A percentile compares a stretch with the other conserved stretches of the same genome.
Evolutionary conservation across 305 asterid genomes (phyloP).

Genomic region (Solanum hybrid): DNA sequence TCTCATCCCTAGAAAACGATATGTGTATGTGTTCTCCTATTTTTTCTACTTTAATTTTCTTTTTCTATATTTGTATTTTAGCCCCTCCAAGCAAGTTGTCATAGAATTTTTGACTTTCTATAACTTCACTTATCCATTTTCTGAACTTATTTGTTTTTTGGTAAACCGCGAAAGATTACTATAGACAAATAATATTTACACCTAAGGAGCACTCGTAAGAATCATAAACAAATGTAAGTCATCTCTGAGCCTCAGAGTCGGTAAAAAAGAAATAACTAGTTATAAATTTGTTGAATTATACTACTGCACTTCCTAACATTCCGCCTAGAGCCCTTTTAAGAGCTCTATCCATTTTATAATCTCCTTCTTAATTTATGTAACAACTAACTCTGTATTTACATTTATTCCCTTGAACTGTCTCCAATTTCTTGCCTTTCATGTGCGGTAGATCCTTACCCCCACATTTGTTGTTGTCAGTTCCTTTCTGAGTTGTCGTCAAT

Average conservation of each 20-base stretch:
- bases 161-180: no score
- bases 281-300: background rate
- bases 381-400: background rate
- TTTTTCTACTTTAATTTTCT: background rate
- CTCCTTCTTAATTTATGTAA: background rate
- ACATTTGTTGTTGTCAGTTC: background rate
- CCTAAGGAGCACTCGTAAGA: background rate
- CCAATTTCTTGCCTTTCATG: background rate
- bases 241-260: background rate
- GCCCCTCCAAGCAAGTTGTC: constrained; percentile 21
- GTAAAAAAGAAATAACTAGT: background rate
- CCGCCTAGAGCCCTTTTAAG: background rate
- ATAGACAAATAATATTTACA: background rate
- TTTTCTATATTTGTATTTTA: background rate
- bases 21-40: background rate
- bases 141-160: background rate
- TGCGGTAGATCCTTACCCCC: background rate
- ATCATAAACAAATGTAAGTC: background rate
- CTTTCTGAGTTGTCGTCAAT: background rate
- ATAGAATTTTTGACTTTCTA: constrained; percentile 22
- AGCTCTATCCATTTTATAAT: background rate
- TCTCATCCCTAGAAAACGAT: background rate
- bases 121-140: background rate
- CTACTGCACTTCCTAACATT: background rate
- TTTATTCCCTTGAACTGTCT: background rate